phyloP scores from a whole-genome alignment of 1,284 basidiomycete genomes.

The Inonotus hispidus region DNA sequence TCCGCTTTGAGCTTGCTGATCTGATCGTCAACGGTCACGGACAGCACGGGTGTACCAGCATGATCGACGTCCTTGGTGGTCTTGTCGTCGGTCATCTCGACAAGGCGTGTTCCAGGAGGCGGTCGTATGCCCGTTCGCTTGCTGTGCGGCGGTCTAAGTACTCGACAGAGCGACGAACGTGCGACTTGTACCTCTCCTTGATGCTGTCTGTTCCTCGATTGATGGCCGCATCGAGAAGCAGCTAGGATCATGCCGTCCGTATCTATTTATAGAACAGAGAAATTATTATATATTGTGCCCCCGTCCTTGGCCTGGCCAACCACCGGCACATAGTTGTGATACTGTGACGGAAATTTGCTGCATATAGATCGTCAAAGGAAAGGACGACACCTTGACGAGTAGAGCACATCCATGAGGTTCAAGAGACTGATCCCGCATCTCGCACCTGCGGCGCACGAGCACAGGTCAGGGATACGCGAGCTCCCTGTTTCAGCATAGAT shows the following conservation, averaged over 20 bases:
- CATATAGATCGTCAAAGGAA: too few relatives aligned
- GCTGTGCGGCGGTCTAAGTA: background rate
- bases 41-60: background rate
- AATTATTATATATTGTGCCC: too few relatives aligned
- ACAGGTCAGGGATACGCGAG: too few relatives aligned
- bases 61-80: background rate
- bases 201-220: slow-evolving; percentile 1
- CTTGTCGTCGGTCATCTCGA: slow-evolving; percentile 4
- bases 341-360: too few relatives aligned
- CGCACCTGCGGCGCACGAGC: too few relatives aligned
- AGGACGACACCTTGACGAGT: too few relatives aligned
- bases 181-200: background rate
- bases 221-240: background rate
- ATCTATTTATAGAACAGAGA: background rate
- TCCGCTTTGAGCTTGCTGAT: slow-evolving; percentile 8
- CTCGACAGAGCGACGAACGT: slow-evolving; percentile 2
- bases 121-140: background rate
- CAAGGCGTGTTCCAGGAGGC: background rate
- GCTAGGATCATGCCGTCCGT: background rate
- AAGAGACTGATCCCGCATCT: too few relatives aligned
- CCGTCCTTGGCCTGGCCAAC: too few relatives aligned
- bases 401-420: too few relatives aligned
- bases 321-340: too few relatives aligned
- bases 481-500: too few relatives aligned
- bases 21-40: background rate